Evolutionary conservation across 768 basidiomycete species (phyloP), one percentile per base, ranked within the genome.

Genomic region (Leucocoprinus birnbaumii): DNA sequence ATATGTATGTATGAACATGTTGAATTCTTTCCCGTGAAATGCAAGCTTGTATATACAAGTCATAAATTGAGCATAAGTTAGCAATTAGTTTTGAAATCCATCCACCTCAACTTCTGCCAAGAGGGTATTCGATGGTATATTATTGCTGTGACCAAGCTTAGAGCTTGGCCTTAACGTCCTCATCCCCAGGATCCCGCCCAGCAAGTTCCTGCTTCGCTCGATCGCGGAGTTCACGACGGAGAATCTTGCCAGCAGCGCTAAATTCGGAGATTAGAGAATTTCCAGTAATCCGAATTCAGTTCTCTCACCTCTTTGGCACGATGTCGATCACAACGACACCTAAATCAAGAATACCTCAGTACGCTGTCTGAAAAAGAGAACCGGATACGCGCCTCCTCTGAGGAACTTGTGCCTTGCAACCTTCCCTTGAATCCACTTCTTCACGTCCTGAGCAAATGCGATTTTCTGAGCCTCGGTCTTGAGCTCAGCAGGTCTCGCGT

Each of bases 221-320:
- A 3, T 86, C 88, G 10, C 90, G 79, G 41, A 95, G 73, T 59
- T 92, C 82, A 22, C 89, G 80, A 43, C 92, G 78, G 27, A 95
- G 68, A 62, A 97, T 97, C 71, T 96, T 95, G 2, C 94, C 94
- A 51, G 91, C 81, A 27, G 91, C 84, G 61, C 91, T 93, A 57
- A 48, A 53, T n/a, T n/a, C n/a, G n/a, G n/a, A n/a, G n/a, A n/a
- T n/a, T n/a, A n/a, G n/a, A n/a, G n/a, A n/a, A n/a, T n/a, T n/a
- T n/a, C n/a, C n/a, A n/a, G n/a, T n/a, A n/a, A n/a, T n/a, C n/a
- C 42, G 31, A 45, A 14, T 48, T 5, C n/a, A 2, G 7, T 56
- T 31, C 5, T 31, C 71, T 48, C 46, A 86, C 85, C 82, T 87
- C 68, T 89, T 91, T 0, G 90, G 89, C 50, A 91, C 74, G 11